Conservation (phyloP, 371 early-diverging fungal genomes). For the Gilbertella persicaria region DNA sequence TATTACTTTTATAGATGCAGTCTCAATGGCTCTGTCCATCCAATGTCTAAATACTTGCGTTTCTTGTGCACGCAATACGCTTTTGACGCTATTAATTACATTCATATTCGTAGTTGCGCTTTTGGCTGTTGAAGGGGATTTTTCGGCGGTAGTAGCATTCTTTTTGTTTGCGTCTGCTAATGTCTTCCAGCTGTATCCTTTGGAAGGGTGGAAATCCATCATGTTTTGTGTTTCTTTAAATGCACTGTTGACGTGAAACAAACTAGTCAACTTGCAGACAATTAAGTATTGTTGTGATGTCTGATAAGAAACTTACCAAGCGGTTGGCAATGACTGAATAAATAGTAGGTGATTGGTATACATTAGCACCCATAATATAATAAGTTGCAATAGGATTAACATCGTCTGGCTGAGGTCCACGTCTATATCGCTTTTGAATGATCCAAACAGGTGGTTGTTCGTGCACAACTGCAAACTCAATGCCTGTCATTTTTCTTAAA, state of each 20-base stretch:
- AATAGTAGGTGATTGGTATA: slow-evolving; percentile 92
- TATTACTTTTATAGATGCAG: slow-evolving; percentile 32
- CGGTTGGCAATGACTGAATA: slow-evolving; percentile 82
- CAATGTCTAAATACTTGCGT: slow-evolving; percentile 42
- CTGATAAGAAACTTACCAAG: slow-evolving; percentile 55
- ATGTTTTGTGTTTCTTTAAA: slow-evolving; percentile 67
- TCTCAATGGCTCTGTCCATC: slow-evolving; percentile 53
- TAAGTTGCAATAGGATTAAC: slow-evolving; percentile 77
- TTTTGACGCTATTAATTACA: slow-evolving; percentile 2
- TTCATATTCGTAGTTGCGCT: neutral
- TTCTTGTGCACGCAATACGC: slow-evolving; percentile 43
- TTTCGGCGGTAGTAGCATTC: neutral
- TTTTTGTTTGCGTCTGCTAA: slow-evolving; percentile 4
- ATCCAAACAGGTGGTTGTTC: slow-evolving; percentile 85
- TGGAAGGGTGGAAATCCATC: slow-evolving; percentile 74
- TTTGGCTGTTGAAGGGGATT: neutral
- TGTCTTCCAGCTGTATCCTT: slow-evolving; percentile 78
- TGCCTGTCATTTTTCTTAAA: slow-evolving; percentile 75
- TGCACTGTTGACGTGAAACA: slow-evolving; percentile 69
- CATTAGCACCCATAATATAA: slow-evolving; percentile 87
- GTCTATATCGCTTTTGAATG: slow-evolving; percentile 79
- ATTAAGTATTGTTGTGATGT: neutral
- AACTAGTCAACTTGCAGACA: slow-evolving; percentile 60
- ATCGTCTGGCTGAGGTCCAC: slow-evolving; percentile 58
- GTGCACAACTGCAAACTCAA: slow-evolving; percentile 81